Evolutionary conservation across 1,284 basidiomycete genomes (phyloP).

Genomic region (Naganishia sp.): DNA sequence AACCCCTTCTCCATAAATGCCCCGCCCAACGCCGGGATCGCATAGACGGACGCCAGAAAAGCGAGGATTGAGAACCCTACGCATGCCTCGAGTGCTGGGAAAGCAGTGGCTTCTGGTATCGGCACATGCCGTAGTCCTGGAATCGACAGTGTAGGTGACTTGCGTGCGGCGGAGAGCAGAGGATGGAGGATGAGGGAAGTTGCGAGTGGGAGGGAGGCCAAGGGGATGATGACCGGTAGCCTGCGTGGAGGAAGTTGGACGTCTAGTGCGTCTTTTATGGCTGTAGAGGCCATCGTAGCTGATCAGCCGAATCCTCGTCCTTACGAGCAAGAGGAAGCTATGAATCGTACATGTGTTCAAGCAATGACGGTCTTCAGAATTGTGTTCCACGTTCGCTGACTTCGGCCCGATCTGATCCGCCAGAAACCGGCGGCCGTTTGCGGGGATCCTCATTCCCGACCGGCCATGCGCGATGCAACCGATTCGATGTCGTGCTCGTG

Average conservation of each 20-base stretch:
- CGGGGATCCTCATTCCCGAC: neutral
- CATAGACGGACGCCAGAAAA: slow-evolving; percentile 68
- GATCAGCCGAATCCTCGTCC: neutral
- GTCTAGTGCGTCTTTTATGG: neutral
- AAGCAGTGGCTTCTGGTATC: slow-evolving; percentile 37
- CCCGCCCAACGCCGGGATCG: slow-evolving; percentile 72
- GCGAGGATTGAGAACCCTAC: slow-evolving; percentile 79
- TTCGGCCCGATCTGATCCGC: slow-evolving; percentile 1
- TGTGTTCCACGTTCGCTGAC: neutral
- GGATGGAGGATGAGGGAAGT: slow-evolving; percentile 37
- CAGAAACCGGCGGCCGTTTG: slow-evolving; percentile 1
- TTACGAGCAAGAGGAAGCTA: neutral
- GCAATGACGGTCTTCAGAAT: neutral
- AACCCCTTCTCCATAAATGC: slow-evolving; percentile 74
- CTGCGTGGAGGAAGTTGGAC: slow-evolving; percentile 32
- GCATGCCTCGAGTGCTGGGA: slow-evolving; percentile 59
- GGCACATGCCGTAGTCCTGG: slow-evolving; percentile 30
- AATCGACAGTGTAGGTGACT: slow-evolving; percentile 24
- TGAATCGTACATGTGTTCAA: neutral
- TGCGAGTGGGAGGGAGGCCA: slow-evolving; percentile 34
- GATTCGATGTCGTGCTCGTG: slow-evolving; percentile 12
- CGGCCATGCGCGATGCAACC: neutral
- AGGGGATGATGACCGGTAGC: slow-evolving; percentile 27
- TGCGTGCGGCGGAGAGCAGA: slow-evolving; percentile 35
- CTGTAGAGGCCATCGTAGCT: neutral